Conservation (phyloP, 2,329 filamentous ascomycete species). For the Fusarium sp. region DNA sequence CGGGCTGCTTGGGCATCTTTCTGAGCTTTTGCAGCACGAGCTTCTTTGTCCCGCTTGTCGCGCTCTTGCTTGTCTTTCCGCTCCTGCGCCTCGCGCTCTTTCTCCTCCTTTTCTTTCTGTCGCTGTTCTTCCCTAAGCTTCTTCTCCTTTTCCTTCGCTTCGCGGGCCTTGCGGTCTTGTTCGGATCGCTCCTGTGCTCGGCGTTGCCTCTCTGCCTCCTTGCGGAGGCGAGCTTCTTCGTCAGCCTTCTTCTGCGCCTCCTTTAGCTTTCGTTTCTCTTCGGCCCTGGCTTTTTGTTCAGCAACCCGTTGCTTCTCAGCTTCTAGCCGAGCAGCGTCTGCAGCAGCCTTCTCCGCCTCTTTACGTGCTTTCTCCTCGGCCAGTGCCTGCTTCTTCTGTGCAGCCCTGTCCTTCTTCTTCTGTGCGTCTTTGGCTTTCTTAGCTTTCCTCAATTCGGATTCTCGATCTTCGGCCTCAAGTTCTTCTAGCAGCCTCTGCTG, state of each 20-base stretch:
- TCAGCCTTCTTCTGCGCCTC: slow-evolving; percentile 90
- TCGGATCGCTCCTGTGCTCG: slow-evolving; percentile 86
- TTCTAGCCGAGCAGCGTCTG: slow-evolving; percentile 80
- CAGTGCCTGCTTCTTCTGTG: slow-evolving; percentile 84
- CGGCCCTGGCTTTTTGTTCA: slow-evolving; percentile 82
- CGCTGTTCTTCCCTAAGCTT: slow-evolving; percentile 86
- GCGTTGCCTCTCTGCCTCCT: slow-evolving; percentile 85
- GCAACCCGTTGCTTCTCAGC: slow-evolving; percentile 82
- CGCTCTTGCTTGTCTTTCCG: slow-evolving; percentile 69
- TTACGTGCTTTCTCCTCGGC: slow-evolving; percentile 91
- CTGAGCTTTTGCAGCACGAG: slow-evolving; percentile 65
- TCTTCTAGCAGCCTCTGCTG: slow-evolving; percentile 92
- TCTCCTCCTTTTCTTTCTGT: slow-evolving; percentile 80
- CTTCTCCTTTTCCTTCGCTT: slow-evolving; percentile 76
- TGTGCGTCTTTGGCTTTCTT: slow-evolving; percentile 95
- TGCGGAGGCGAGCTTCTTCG: slow-evolving; percentile 86
- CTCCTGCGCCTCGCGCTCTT: slow-evolving; percentile 75
- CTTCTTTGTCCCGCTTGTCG: slow-evolving; percentile 71
- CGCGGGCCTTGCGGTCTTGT: slow-evolving; percentile 79
- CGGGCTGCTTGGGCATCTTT: slow-evolving; percentile 64
- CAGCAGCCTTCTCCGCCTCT: slow-evolving; percentile 88
- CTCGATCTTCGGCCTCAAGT: slow-evolving; percentile 83
- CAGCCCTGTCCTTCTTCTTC: slow-evolving; percentile 94
- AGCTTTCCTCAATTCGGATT: slow-evolving; percentile 82
- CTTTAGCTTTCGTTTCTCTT: slow-evolving; percentile 91